Percentiles rank a stretch among this genome's conserved stretches.
Evolutionary conservation across 129 eudicot genomes (phyloP).

Genomic region (Apium graveolens): DNA sequence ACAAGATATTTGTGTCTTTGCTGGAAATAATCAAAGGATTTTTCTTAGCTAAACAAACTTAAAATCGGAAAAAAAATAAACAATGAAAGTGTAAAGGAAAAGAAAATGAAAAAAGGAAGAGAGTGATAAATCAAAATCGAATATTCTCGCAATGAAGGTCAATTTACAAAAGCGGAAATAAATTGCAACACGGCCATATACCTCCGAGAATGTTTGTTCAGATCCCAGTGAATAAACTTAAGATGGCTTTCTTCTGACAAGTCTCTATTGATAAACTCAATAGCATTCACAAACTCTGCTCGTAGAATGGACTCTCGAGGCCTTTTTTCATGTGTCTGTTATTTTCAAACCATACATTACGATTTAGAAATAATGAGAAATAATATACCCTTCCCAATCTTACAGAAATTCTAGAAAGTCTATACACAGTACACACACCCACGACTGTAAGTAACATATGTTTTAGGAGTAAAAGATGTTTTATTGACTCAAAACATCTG

Average conservation of each 20-base stretch:
- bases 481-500: background rate
- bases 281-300: conserved; percentile 33
- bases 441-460: too few species aligned
- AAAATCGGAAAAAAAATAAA: background rate
- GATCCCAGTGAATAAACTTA: conserved; percentile 39
- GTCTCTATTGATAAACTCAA: conserved; percentile 32
- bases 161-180: background rate
- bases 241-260: conserved; percentile 31
- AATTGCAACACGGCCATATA: conserved; percentile 16
- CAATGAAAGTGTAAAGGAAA: background rate
- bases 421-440: background rate
- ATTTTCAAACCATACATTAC: conserved; percentile 4
- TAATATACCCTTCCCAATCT: background rate
- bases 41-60: background rate
- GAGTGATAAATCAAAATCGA: background rate
- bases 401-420: conserved; percentile 8
- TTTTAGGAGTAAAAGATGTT: background rate
- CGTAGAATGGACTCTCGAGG: conserved; percentile 49
- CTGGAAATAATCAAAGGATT: conserved; percentile 32
- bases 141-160: background rate
- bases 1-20: conserved; percentile 35
- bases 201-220: conserved; percentile 70
- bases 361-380: conserved; percentile 4
- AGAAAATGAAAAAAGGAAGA: background rate
- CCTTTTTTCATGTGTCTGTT: conserved; percentile 46